Evolutionary conservation across 768 basidiomycete species (phyloP).

Genomic region (Mycena alexandri): DNA sequence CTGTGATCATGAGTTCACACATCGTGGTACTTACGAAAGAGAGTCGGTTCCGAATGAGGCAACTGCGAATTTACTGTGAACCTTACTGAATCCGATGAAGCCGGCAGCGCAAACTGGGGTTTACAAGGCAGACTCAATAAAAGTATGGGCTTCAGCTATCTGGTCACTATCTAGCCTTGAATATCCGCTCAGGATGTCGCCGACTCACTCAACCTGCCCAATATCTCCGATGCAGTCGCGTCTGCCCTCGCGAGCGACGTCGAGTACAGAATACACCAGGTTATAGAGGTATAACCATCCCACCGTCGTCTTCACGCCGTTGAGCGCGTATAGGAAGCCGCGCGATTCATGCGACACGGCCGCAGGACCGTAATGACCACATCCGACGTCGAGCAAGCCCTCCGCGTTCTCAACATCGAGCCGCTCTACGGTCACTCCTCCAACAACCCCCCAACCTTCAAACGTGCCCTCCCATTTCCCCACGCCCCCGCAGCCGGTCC

Average conservation of each 20-base stretch:
- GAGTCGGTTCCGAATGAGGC: background rate
- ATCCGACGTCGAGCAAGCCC: slow-evolving; percentile 92
- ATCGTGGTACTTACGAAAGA: no score
- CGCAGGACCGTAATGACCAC: slow-evolving; percentile 91
- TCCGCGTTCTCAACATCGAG: slow-evolving; percentile 96
- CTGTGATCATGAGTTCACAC: no score
- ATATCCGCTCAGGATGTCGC: slow-evolving; percentile 80
- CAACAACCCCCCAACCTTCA: slow-evolving; percentile 72
- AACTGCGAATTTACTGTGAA: slow-evolving; percentile 27
- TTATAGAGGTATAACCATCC: slow-evolving; percentile 78
- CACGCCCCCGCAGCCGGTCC: slow-evolving; percentile 68
- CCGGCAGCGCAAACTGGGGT: slow-evolving; percentile 62
- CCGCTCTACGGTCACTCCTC: slow-evolving; percentile 91
- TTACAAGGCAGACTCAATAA: slow-evolving; percentile 73
- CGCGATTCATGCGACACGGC: slow-evolving; percentile 96
- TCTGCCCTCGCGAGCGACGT: slow-evolving; percentile 94
- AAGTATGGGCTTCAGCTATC: slow-evolving; percentile 52
- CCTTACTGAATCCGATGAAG: slow-evolving; percentile 19
- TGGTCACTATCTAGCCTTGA: slow-evolving; percentile 19
- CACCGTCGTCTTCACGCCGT: slow-evolving; percentile 17
- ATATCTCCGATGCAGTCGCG: slow-evolving; percentile 82
- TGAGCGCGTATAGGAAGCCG: slow-evolving; percentile 78
- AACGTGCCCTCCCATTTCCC: slow-evolving; percentile 67
- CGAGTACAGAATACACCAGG: slow-evolving; percentile 95
- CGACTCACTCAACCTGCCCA: slow-evolving; percentile 84